Evolutionary conservation across 2,329 filamentous ascomycete genomes (phyloP), one percentile per base, ranked within the genome.

Genomic region (Nothomitra cinnamomea): DNA sequence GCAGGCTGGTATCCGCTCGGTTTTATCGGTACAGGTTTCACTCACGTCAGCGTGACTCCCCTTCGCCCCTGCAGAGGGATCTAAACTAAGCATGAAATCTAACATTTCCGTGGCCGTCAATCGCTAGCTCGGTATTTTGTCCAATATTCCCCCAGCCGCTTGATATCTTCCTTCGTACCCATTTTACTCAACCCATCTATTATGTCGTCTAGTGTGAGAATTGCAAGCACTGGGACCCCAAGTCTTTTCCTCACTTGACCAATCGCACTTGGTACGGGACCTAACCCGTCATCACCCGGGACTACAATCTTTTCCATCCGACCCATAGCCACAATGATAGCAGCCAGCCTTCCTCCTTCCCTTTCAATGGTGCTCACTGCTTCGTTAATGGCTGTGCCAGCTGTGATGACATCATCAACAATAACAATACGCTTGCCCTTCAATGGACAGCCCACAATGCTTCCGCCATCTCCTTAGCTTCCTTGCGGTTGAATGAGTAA

Each of bases 341-440:
- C 90, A 2, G 83, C 85, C 22, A 96, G 80, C 51, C 77, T 79
- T 1, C 90, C 92, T 2, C 90, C 92, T 65, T 94, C 84, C 61
- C 79, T 79, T 61, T 80, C 77, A 65, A 96, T 95, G 67, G 95
- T 94, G 54, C 80, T 80, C 56, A 96, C 88, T 13, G 90, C 87
- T 67, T 96, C 89, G 55, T 87, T 77, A 71, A 95, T 89, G 42
- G 92, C 92, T 1, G 89, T 96, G 24, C 92, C 92, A 0, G 88
- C 89, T 1, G 89, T 95, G 62, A 96, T 90, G 55, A 98, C 90
- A 69, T 96, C 92, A 72, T 96, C 92, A 41, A 96, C 83, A 60
- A 98, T 85, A 35, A 96, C 75, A 13, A 95, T 80, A 56, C 77
- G 79, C 76, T 94, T 89, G 53, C 86, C 88, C 70, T 85, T 84